Evolutionary conservation across 2,329 filamentous ascomycete genomes (phyloP).

Genomic region (Coniochaeta hoffmannii): DNA sequence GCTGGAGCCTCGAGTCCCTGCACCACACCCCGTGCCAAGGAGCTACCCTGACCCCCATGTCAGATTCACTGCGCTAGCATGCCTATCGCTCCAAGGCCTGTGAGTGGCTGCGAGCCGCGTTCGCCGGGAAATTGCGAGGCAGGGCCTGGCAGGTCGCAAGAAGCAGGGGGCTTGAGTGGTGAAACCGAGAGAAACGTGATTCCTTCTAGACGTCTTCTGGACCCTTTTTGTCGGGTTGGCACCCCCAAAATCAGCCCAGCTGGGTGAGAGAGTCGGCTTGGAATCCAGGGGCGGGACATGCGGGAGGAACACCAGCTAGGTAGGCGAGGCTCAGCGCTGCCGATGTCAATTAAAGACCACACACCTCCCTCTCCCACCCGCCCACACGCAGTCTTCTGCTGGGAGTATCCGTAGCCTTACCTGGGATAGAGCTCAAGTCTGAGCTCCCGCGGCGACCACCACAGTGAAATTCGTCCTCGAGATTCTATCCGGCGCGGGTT

Average conservation of each 20-base stretch:
- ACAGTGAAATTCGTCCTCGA: background rate
- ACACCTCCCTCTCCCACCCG: background rate
- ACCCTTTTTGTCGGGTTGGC: background rate
- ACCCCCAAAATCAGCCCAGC: background rate
- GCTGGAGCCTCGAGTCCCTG: background rate
- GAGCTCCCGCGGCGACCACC: background rate
- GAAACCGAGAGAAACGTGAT: background rate
- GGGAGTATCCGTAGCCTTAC: background rate
- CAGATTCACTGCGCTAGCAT: background rate
- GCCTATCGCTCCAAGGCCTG: background rate
- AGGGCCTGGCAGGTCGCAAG: background rate
- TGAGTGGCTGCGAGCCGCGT: background rate
- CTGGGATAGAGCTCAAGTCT: background rate
- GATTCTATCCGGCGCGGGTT: background rate
- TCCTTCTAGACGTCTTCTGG: constrained; percentile 1
- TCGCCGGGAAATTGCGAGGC: background rate
- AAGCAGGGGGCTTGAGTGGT: background rate
- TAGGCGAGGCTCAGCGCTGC: background rate
- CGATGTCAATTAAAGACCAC: background rate
- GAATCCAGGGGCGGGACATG: background rate
- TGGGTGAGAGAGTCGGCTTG: background rate
- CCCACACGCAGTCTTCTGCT: background rate
- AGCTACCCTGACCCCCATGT: background rate
- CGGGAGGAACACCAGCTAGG: background rate
- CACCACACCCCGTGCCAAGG: background rate